phyloP scores from a whole-genome alignment of 2,329 filamentous ascomycete genomes.

The Nemania sp. region DNA sequence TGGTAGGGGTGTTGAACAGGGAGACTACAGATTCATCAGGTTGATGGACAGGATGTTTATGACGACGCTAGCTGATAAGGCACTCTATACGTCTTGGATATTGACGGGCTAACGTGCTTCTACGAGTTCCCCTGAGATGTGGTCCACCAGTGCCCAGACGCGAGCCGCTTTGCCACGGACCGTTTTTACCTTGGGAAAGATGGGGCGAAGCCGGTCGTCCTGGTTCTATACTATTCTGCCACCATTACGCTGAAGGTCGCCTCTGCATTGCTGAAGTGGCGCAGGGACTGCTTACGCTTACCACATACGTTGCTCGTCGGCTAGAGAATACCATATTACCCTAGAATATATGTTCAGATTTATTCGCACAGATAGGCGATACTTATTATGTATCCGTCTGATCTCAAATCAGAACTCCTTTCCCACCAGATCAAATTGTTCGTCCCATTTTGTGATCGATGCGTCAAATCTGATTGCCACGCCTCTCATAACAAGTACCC shows the following conservation, averaged over 20 bases:
- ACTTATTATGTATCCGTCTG: constrained; percentile 26
- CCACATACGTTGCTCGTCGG: constrained; percentile 20
- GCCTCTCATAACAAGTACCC: too few species aligned
- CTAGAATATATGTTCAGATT: constrained; percentile 29
- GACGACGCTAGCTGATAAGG: constrained; percentile 28
- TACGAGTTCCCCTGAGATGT: constrained; percentile 25
- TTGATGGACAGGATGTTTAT: constrained; percentile 31
- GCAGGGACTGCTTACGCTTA: constrained; percentile 27
- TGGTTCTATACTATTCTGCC: constrained; percentile 32
- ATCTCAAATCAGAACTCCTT: constrained; percentile 31
- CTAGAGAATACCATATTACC: constrained; percentile 26
- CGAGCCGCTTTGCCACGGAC: constrained; percentile 23
- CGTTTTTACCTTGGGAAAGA: constrained; percentile 49
- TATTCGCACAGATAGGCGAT: constrained; percentile 34
- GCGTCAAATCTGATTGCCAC: too few species aligned
- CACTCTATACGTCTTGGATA: constrained; percentile 30
- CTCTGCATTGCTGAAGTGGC: constrained; percentile 34
- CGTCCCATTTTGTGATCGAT: constrained; percentile 32
- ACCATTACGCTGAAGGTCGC: constrained; percentile 34
- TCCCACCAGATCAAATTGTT: constrained; percentile 32
- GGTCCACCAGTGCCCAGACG: constrained; percentile 12
- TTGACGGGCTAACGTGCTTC: constrained; percentile 38
- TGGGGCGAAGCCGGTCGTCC: constrained; percentile 38
- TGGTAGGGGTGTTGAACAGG: constrained; percentile 18
- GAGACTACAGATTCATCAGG: constrained; percentile 16